Evolutionary conservation across 768 basidiomycete species (phyloP), one percentile per base, ranked within the genome.

Genomic region (Imleria badia): DNA sequence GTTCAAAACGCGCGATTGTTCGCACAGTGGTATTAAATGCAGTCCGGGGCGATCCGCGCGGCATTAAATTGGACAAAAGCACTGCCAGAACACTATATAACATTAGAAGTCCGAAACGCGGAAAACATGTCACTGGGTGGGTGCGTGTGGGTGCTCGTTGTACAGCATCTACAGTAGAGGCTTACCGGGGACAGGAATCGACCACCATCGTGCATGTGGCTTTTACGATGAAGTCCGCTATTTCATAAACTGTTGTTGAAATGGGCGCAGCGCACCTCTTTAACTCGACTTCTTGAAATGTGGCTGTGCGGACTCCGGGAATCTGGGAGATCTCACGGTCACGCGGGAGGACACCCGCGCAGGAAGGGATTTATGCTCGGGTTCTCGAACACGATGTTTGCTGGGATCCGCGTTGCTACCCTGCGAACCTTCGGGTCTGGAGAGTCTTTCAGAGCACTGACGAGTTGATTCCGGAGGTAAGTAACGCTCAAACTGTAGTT

Each of bases 311-410:
- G n/a, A 26, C 26, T 26, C n/a, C n/a, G n/a, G n/a, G n/a, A n/a
- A n/a, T n/a, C n/a, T n/a, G n/a, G 26, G 26, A 26, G 26, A 26
- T 26, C 26, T 6, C 26, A 26, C 26, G 26, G 26, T 26, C 26
- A 6, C n/a, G n/a, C n/a, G n/a, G n/a, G n/a, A n/a, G n/a, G 43
- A 38, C 9, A 55, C 35, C 9, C 43, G 51, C n/a, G 43, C 31
- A 13, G 42, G 38, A 55, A 20, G 13, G 40, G 50, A 6, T 45
- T 6, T 11, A 55, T 53, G 15, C 75, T 75, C 11, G 78, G 78
- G 11, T 78, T 62, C 31, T 66, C 61, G 34, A 69, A 72, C 2
- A 81, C 70, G 44, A 75, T 61, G 48, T 65, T 63, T 4, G 63
- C 51, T 1, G 67, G 52, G 0, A 79, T 43, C 0, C 63, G 51